A percentile compares a stretch with the other conserved stretches of the same genome.
These are phyloP conservation scores for Paramecium bursaria DNA, from an alignment of 73 alveolate species.

Conservation along the genomic window DNA sequence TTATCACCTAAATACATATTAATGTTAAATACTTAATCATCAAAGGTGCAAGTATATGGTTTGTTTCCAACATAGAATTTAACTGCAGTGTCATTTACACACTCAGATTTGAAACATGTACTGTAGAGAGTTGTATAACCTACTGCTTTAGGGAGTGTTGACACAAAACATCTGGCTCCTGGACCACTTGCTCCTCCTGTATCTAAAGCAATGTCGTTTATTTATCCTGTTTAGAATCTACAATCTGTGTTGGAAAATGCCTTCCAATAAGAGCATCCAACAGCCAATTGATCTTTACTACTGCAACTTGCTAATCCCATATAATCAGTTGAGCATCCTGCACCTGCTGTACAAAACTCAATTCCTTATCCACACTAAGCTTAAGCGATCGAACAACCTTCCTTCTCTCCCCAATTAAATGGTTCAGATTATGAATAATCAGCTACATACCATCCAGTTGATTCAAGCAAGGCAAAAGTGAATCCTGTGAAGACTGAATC, in stretches of 20 bases:
- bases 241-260: constrained; percentile 60
- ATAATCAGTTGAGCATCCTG: constrained; percentile 59
- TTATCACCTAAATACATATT: too few relatives aligned
- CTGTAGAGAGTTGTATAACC: background rate
- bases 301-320: constrained; percentile 54
- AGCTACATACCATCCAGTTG: constrained; percentile 62
- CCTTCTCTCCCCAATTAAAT: constrained; percentile 62
- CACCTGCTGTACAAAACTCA: constrained; percentile 16
- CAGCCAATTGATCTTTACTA: constrained; percentile 23
- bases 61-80: background rate
- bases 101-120: constrained; percentile 12
- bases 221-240: constrained; percentile 26
- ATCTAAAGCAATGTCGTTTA: background rate
- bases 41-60: background rate
- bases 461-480: constrained; percentile 50
- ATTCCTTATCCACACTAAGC: constrained; percentile 6
- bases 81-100: background rate
- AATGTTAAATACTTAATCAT: background rate
- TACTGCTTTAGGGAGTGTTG: constrained; percentile 10
- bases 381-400: constrained; percentile 50
- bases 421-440: constrained; percentile 52
- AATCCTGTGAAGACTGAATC: constrained; percentile 34
- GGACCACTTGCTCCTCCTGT: constrained; percentile 54
- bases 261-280: constrained; percentile 40
- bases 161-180: constrained; percentile 21